Conservation (phyloP, 2,329 filamentous ascomycete genomes). For the Colletotrichum spaethianum region DNA sequence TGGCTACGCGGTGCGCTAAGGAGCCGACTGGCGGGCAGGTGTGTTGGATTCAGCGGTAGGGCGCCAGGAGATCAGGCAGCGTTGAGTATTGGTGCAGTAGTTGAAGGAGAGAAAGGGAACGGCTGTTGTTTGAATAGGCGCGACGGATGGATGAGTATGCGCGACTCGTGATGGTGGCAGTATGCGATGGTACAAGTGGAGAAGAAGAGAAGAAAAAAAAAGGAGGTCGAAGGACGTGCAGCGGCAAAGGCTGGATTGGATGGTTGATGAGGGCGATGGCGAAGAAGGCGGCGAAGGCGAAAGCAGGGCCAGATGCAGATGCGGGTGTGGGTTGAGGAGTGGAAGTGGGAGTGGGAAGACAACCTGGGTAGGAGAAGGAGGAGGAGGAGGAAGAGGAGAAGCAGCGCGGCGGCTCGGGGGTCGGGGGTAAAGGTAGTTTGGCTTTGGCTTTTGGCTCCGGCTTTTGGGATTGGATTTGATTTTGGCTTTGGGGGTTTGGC, state of each 20-base stretch:
- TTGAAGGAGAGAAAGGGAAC: constrained; percentile 24
- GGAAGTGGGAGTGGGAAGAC: constrained; percentile 29
- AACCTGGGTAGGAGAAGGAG: constrained; percentile 7
- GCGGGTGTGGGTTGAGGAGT: constrained; percentile 26
- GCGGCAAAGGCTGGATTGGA: constrained; percentile 11
- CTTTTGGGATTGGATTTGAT: not conserved
- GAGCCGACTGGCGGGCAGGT: constrained; percentile 23
- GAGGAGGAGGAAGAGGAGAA: constrained; percentile 12
- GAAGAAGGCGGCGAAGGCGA: constrained; percentile 19
- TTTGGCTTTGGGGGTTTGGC: constrained; percentile 28
- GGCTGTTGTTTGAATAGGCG: constrained; percentile 8
- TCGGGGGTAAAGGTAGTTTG: constrained; percentile 16
- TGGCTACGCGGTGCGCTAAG: constrained; percentile 42
- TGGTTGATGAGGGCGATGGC: constrained; percentile 18
- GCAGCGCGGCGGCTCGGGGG: constrained; percentile 27
- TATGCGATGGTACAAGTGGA: constrained; percentile 18
- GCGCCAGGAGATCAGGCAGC: not conserved
- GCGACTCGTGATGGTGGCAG: not conserved
- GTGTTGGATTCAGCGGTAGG: constrained; percentile 25
- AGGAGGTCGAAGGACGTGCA: constrained; percentile 21
- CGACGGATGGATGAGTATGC: constrained; percentile 6
- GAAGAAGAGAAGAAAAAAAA: not conserved
- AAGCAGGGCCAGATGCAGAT: constrained; percentile 26
- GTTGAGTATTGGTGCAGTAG: constrained; percentile 27
- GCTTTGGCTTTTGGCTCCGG: constrained; percentile 2